Percentiles rank a stretch among this genome's conserved stretches.
phyloP scores from a whole-genome alignment of 805 yeast species.

The Spathaspora arborariae region DNA sequence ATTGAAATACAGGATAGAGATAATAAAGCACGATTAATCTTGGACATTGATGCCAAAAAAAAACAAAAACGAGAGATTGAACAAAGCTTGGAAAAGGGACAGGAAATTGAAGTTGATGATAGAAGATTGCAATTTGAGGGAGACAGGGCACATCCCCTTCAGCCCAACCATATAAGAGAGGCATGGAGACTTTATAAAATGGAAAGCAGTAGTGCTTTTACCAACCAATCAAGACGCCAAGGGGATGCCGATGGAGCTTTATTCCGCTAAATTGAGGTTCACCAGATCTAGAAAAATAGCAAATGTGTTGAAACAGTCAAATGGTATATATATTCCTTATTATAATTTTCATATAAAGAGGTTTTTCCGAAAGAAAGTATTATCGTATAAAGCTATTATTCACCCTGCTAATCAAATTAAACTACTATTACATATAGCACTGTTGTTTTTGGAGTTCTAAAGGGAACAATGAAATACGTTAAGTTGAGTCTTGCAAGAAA shows the following conservation, averaged over 20 bases:
- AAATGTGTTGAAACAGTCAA: no score
- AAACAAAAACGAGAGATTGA: slow-evolving; percentile 28
- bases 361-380: no score
- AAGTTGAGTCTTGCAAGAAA: no score
- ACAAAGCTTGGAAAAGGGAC: slow-evolving; percentile 38
- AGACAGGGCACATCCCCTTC: slow-evolving; percentile 54
- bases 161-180: slow-evolving; percentile 82
- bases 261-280: slow-evolving; percentile 53
- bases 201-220: slow-evolving; percentile 50
- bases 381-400: no score
- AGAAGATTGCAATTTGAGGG: slow-evolving; percentile 27
- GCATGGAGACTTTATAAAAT: slow-evolving; percentile 77
- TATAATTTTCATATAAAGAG: no score
- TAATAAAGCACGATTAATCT: slow-evolving; percentile 37
- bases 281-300: no score
- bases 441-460: no score
- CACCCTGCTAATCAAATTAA: no score
- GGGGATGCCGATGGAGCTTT: slow-evolving; percentile 67
- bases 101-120: slow-evolving; percentile 27
- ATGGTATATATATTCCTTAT: no score
- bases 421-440: no score
- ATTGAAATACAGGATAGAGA: slow-evolving; percentile 62
- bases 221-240: slow-evolving; percentile 65
- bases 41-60: slow-evolving; percentile 40
- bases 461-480: no score